Conservation (phyloP, 306 rosid genomes). For the Sechiopsis laciniata region DNA sequence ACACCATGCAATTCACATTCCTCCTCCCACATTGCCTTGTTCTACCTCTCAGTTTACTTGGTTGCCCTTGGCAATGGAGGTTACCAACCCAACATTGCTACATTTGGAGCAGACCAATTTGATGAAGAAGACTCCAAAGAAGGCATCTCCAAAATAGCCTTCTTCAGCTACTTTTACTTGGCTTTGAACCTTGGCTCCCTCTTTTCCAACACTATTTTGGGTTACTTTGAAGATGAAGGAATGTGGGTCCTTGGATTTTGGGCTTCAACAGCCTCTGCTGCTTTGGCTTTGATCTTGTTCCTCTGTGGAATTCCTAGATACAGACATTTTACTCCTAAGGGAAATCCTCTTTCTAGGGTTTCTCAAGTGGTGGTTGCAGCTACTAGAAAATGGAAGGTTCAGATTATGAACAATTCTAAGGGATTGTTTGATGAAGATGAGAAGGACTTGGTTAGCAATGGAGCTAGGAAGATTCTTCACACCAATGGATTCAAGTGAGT, state of each 20-base stretch:
- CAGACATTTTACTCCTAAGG: slow-evolving; percentile 53
- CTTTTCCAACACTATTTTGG: slow-evolving; percentile 69
- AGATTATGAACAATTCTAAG: slow-evolving; percentile 27
- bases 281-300: slow-evolving; percentile 48
- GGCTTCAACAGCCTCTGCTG: slow-evolving; percentile 75
- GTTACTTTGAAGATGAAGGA: slow-evolving; percentile 69
- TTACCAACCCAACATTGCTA: slow-evolving; percentile 70
- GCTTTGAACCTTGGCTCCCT: slow-evolving; percentile 74
- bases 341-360: slow-evolving; percentile 68
- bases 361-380: slow-evolving; percentile 61
- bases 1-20: slow-evolving; percentile 48
- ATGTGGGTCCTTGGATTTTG: slow-evolving; percentile 68
- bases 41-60: slow-evolving; percentile 56
- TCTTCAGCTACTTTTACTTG: slow-evolving; percentile 79
- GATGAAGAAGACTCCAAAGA: slow-evolving; percentile 63
- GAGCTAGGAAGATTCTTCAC: slow-evolving; percentile 52
- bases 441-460: slow-evolving; percentile 29
- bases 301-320: slow-evolving; percentile 65
- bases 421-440: slow-evolving; percentile 36
- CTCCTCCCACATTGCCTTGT: slow-evolving; percentile 28
- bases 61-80: slow-evolving; percentile 82
- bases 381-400: slow-evolving; percentile 51
- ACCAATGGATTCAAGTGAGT: slow-evolving; percentile 62
- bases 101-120: slow-evolving; percentile 85
- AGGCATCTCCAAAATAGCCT: slow-evolving; percentile 53